Conservation (phyloP, 2,329 filamentous ascomycete species). For the Seiridium cupressi region DNA sequence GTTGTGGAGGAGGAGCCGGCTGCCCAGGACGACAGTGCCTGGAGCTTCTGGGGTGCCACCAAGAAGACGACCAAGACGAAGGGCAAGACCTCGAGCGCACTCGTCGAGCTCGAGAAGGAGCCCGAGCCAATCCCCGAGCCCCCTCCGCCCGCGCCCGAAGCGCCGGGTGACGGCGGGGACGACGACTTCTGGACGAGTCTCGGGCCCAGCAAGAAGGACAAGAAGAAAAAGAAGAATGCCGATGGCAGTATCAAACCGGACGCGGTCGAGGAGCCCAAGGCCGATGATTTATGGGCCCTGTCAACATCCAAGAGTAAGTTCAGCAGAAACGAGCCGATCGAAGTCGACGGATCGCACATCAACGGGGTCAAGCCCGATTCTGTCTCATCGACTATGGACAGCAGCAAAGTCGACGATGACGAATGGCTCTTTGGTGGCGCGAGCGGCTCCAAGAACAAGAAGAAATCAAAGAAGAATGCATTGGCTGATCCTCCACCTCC, state of each 20-base stretch:
- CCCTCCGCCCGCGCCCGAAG: conserved; percentile 16
- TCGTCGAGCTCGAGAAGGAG: conserved; percentile 19
- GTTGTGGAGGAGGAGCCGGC: conserved; percentile 18
- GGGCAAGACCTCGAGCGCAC: conserved; percentile 18
- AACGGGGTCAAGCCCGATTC: conserved; percentile 46
- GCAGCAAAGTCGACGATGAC: conserved; percentile 40
- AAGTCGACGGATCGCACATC: conserved; percentile 44
- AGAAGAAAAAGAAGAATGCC: conserved; percentile 23
- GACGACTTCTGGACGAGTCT: conserved; percentile 20
- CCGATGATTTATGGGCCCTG: conserved; percentile 36
- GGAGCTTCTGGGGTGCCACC: conserved; percentile 53
- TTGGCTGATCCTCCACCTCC: conserved; percentile 40
- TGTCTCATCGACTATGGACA: conserved; percentile 40
- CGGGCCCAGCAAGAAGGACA: conserved; percentile 15
- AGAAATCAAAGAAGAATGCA: conserved; percentile 42
- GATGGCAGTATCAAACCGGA: conserved; percentile 36
- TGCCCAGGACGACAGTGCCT: conserved; percentile 38
- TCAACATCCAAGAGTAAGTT: conserved; percentile 44
- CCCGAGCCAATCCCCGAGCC: conserved; percentile 13
- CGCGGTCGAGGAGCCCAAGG: conserved; percentile 39
- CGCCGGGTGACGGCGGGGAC: conserved; percentile 10
- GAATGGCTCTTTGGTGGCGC: conserved; percentile 32
- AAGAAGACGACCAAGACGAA: conserved; percentile 44
- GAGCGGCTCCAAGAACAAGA: conserved; percentile 37
- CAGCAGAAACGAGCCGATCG: conserved; percentile 47